Evolutionary conservation across 345 rosid genomes (phyloP).

Genomic region (Eucalyptus dawsonii): DNA sequence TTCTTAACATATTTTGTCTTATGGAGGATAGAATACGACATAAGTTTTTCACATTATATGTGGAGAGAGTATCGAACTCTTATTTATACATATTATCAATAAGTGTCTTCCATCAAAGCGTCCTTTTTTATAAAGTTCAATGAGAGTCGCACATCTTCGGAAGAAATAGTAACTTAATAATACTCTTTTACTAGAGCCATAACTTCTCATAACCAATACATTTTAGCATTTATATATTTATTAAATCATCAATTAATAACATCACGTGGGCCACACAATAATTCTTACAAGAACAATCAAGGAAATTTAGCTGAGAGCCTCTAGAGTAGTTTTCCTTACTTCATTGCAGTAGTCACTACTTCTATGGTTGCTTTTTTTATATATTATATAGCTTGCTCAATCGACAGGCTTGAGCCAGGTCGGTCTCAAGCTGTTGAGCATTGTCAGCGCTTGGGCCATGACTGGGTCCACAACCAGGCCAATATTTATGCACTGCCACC

Average conservation of each 20-base stretch:
- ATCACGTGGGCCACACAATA: no score
- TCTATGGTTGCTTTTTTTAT: neutral
- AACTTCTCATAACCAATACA: no score
- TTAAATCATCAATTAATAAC: no score
- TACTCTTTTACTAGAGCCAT: fast-evolving
- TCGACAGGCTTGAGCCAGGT: neutral
- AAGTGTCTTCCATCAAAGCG: no score
- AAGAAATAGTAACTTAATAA: no score
- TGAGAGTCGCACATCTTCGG: fast-evolving
- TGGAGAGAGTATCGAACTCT: no score
- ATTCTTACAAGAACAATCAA: neutral
- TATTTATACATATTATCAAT: no score
- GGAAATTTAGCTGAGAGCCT: neutral
- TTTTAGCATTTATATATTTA: no score
- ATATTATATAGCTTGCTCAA: neutral
- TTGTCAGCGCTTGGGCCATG: neutral
- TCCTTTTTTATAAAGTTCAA: fast-evolving
- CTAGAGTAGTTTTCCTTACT: neutral
- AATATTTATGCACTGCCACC: neutral
- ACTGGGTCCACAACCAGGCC: neutral
- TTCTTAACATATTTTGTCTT: fast-evolving
- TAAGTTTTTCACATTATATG: no score
- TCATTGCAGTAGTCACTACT: neutral
- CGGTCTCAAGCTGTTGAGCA: neutral
- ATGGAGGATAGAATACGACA: no score